Base-by-base conservation (phyloP, 345 rosid genomes). In the Fremontodendron californicum region DNA sequence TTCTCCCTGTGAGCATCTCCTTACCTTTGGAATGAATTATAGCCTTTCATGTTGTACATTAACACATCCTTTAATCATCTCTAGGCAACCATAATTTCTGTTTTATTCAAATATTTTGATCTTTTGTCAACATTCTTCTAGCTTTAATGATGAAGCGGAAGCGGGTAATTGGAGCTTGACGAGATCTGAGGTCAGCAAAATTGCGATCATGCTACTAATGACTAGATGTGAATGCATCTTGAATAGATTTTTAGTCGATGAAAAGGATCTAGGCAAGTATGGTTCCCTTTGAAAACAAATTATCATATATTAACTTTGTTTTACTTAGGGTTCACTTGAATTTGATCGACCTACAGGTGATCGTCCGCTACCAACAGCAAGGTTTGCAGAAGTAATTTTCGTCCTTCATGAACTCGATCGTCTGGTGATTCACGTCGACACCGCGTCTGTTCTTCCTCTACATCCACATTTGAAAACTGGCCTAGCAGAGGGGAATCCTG, bases 121-220 rank as follows among this genome's bases (percentile, higher is more conserved):
- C 4, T 54, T 33, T 23, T 21, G 29, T 39, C 45, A n/a, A 11
- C 35, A 39, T 81, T 45, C 57, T 81, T 18, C 60, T 84, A 89
- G 94, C 81, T 88, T 73, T 73, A 80, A 90, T 29, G 64, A 9
- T 4, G 96, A 82, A 81, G 0, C 54, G 55, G 55, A 49, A 18
- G 85, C 78, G 6, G 69, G 77, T 25, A 65, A 81, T 63, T 90
- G 96, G 97, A 91, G 87, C 80, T 74, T 82, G 60, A 83, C 83
- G 74, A 89, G 94, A 87, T 80, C 82, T 60, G 89, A 95, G 83
- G 92, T 93, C 78, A 88, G 96, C 84, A 95, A 81, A 84, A 87
- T 93, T 78, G 79, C 94, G 31, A 82, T 90, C 84, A 73, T 42
- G 78, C 76, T 86, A 75, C 90, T 95, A 25, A 69, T 93, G 74